Base-by-base conservation (phyloP, 2,329 filamentous ascomycete genomes). In the Thelonectria blattea region DNA sequence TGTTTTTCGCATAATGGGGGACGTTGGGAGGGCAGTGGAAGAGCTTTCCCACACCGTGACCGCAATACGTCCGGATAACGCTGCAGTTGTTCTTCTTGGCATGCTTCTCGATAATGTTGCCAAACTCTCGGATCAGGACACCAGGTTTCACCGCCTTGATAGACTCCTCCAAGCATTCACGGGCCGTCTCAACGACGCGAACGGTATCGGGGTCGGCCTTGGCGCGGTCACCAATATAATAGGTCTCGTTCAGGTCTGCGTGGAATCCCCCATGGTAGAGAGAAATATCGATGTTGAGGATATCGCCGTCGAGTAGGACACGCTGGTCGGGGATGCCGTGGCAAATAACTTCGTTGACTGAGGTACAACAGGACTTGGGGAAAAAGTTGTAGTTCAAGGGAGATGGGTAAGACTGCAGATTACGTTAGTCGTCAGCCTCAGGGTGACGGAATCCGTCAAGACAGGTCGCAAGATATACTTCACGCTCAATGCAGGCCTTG, bases 1-100 rank as follows among this genome's bases (percentile, higher is more conserved):
- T 99, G 80, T 98, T 99, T 84, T 97, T 98, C 59, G 90, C 94
- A 73, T 99, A 99, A 77, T 99, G 95, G 5, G 95, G 95, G 53
- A 99, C 89, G 74, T 96, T 98, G 1, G 95, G 95, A 27, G 93
- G 88, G 75, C 89, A 91, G 78, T 99, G 95, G 84, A 99, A 99
- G 45, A 96, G 83, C 65, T 88, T 90, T 79, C 97, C 96, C 79
- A 98, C 91, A 65, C 94, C 95, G 74, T 99, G 95, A 22, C 95
- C 95, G 72, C 94, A 97, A 76, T 99, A 99, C 2, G 93, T 94
- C 76, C 93, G 90, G 75, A 99, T 93, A 27, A 97, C 93, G 70
- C 91, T 93, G 82, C 94, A 97, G 71, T 89, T 85, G 69, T 86
- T 86, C 65, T 83, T 83, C 81, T 97, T 98, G 68, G 95, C 94